Evolutionary conservation across 1,284 basidiomycete genomes (phyloP).

Genomic region (Coniophora puteana): DNA sequence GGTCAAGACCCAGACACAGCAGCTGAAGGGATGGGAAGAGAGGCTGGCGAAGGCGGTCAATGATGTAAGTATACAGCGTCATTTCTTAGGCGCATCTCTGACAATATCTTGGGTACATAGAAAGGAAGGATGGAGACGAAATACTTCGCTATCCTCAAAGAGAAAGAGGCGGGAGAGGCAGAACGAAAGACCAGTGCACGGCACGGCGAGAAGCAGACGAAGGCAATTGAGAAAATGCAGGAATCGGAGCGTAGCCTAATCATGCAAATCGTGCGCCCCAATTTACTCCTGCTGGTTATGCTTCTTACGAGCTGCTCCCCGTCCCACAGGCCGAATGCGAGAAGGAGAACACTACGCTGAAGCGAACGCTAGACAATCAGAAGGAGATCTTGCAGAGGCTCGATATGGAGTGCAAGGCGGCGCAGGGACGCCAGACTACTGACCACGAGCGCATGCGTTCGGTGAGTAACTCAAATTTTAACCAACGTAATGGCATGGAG

Average conservation of each 20-base stretch:
- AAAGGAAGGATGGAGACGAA: constrained; percentile 96
- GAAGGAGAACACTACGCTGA: constrained; percentile 40
- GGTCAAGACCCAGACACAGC: constrained; percentile 82
- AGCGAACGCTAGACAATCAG: constrained; percentile 38
- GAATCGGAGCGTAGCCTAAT: constrained; percentile 63
- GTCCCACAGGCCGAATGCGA: constrained; percentile 43
- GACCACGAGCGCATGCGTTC: constrained; percentile 28
- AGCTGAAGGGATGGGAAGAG: constrained; percentile 77
- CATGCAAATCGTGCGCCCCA: constrained; percentile 52
- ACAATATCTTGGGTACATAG: constrained; percentile 28
- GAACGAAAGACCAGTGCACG: constrained; percentile 71
- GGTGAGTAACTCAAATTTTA: too few relatives aligned
- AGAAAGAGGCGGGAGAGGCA: constrained; percentile 79
- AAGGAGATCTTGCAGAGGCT: constrained; percentile 33
- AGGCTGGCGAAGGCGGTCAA: constrained; percentile 57
- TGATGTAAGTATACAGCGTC: constrained; percentile 47
- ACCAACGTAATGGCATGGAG: constrained; percentile 33
- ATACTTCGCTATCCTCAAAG: constrained; percentile 88
- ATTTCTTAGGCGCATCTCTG: constrained; percentile 5
- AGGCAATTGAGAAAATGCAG: constrained; percentile 67
- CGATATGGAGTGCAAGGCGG: constrained; percentile 30
- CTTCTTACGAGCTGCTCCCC: neutral
- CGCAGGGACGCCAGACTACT: constrained; percentile 28
- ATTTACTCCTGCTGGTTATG: neutral
- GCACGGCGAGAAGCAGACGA: constrained; percentile 75